Evolutionary conservation across 1,284 basidiomycete species (phyloP), one percentile per base, ranked within the genome.

Genomic region (Hemileccinum hortonii): DNA sequence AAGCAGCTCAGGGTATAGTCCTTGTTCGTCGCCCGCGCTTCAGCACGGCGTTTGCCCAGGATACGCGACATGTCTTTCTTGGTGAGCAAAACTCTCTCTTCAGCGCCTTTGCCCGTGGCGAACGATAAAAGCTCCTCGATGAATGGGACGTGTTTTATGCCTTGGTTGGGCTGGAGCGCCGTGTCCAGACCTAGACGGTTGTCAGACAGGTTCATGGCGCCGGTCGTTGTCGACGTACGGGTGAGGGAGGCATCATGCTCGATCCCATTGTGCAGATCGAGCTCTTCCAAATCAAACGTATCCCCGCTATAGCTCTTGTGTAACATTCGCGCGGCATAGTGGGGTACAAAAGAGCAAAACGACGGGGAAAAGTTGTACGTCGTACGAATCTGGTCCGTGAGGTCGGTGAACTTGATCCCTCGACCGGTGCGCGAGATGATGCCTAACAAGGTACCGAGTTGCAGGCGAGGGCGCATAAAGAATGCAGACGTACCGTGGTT

Each of bases 181-280:
- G 67, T 62, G 60, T 91, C 88, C 47, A 83, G 70, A 18, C 88
- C 87, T 90, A 53, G 2, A 43, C 0, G 37, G 6, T 40, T 12
- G 19, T 19, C n/a, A 46, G 30, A 32, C 12, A 6, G 4, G 3
- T 32, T 6, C 30, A 32, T 14, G 30, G 12, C 12, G 30, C 2
- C 26, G 4, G 26, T 26, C 8, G 30, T 32, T 15, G 6, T 21
- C 16, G 29, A 75, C 82, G 48, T 64, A 90, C 88, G 79, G 36
- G 79, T 78, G 24, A 91, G 71, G 3, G 87, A 90, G 0, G 74
- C 87, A 58, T 90, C 88, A 58, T 90, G 88, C 59, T 90, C 88
- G 53, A 90, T 90, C 11, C 83, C 83, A 57, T 89, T 90, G 65
- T 90, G 88, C 26, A 84, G 65, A 60, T 79, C 76, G 36, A 90